phyloP scores from a whole-genome alignment of 768 basidiomycete genomes.

The Cystobasidium tubakii region DNA sequence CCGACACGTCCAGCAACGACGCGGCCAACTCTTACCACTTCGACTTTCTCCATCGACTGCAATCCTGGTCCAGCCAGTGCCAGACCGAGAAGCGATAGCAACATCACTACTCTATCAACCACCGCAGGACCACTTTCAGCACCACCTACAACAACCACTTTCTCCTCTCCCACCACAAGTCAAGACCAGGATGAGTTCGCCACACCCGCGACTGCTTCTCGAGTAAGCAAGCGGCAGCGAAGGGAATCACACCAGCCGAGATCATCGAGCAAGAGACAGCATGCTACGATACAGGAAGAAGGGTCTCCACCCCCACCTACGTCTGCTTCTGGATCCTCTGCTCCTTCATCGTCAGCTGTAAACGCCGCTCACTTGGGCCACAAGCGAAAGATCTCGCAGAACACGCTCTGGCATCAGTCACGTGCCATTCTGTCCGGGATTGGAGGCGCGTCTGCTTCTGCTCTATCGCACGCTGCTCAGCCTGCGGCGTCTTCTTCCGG shows the following conservation, averaged over 20 bases:
- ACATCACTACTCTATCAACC: not conserved
- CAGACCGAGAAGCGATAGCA: slow-evolving; percentile 24
- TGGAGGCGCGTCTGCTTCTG: not conserved
- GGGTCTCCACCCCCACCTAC: not conserved
- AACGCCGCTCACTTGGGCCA: slow-evolving; percentile 12
- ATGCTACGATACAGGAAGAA: not conserved
- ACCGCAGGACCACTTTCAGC: slow-evolving; percentile 2
- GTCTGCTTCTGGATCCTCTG: not conserved
- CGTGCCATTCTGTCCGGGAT: slow-evolving; percentile 18
- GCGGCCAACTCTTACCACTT: not conserved
- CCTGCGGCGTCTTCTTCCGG: not conserved
- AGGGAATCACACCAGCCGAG: not conserved
- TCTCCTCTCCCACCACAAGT: slow-evolving; percentile 2
- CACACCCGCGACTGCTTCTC: slow-evolving; percentile 1
- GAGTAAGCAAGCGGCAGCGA: not conserved
- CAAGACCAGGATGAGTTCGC: not conserved
- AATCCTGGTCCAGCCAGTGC: not conserved
- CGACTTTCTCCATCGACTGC: not conserved
- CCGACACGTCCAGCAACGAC: slow-evolving; percentile 2
- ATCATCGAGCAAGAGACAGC: not conserved
- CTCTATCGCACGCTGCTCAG: not conserved
- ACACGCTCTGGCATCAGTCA: slow-evolving; percentile 33
- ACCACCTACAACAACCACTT: not conserved
- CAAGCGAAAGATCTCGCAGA: slow-evolving; percentile 27
- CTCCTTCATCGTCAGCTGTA: not conserved